A percentile compares a stretch with the other conserved stretches of the same genome.
These are phyloP conservation scores for Globisporangium solare DNA, from an alignment of 352 stramenopile species.

Conservation along the genomic window DNA sequence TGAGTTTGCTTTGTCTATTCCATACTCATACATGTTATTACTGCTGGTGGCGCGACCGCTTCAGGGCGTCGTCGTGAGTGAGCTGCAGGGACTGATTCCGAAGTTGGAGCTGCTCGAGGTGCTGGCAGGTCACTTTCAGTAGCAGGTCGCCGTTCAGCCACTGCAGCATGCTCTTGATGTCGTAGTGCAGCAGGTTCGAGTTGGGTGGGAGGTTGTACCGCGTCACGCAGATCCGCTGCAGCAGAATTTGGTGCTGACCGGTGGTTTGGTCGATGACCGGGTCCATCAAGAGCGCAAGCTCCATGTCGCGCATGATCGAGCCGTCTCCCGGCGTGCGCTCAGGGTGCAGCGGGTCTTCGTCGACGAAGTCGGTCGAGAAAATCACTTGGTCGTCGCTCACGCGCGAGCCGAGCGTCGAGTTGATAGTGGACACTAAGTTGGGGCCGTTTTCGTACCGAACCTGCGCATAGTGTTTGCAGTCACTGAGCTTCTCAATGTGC, in stretches of 20 bases:
- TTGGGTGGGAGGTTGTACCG: conserved; percentile 49
- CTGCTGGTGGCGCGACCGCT: too few species aligned
- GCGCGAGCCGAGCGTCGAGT: conserved; percentile 33
- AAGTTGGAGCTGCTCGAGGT: conserved; percentile 27
- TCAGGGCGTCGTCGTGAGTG: not conserved
- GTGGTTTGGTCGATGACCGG: conserved; percentile 24
- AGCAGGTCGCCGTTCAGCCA: conserved; percentile 58
- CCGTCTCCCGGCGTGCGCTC: conserved; percentile 20
- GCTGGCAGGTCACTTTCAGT: conserved; percentile 48
- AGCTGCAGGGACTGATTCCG: not conserved
- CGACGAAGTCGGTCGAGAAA: conserved; percentile 44
- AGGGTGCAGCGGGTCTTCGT: conserved; percentile 33
- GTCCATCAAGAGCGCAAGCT: conserved; percentile 30
- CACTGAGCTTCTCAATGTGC: conserved; percentile 27
- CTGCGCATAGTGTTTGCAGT: conserved; percentile 29
- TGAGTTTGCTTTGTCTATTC: not conserved
- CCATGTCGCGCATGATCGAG: conserved; percentile 24
- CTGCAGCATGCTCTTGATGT: conserved; percentile 41
- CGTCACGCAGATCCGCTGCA: conserved; percentile 40
- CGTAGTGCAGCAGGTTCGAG: conserved; percentile 35
- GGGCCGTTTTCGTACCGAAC: conserved; percentile 40
- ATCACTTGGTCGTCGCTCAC: conserved; percentile 28
- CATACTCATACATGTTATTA: not conserved
- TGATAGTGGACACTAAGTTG: conserved; percentile 27
- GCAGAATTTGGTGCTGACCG: conserved; percentile 32